Evolutionary conservation across 2,329 filamentous ascomycete genomes (phyloP), one percentile per base, ranked within the genome.

Genomic region (Aspergillus japonicus): DNA sequence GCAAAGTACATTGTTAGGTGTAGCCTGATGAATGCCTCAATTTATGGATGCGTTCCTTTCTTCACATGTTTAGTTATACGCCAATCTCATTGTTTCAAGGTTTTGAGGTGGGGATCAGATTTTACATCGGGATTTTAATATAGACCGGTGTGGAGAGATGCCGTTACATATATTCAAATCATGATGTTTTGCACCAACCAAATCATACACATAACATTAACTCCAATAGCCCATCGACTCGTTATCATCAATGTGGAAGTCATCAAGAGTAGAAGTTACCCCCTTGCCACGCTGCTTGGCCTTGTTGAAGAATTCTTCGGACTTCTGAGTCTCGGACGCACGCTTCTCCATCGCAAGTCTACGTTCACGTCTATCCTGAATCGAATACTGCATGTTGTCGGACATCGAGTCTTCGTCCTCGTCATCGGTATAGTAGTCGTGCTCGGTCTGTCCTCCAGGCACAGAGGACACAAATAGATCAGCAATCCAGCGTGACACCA

Each of bases 401-500:
- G 56, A 54, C 60, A 64, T 64, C 8, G 54, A 50, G 48, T 68
- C 66, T 11, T 61, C 54, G 49, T 66, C 60, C 24, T 50, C 50
- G 10, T 57, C 54, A 56, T 54, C 47, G 35, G 39, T 19, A 47
- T 51, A 26, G 14, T 51, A n/a, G 16, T 56, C 29, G 16, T 56
- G 14, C 11, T 65, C 52, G 2, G 56, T 58, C 5, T 65, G 58
- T 5, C 59, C 63, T 23, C 68, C 65, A 21, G 65, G 66, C 12
- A 78, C 56, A 5, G 73, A 76, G 3, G 70, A 74, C 7, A 77
- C 56, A 35, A 73, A 68, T 31, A 96, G 76, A 72, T 96, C 91
- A 6, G 83, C 89, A 16, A 91, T 80, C 81, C 91, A 96, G 16
- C 95, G 78, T 0, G 86, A 85, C 5, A 92, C 77, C 83, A 92